phyloP scores from a whole-genome alignment of 495 filamentous ascomycete genomes.

The Aspergillus haitiensis region DNA sequence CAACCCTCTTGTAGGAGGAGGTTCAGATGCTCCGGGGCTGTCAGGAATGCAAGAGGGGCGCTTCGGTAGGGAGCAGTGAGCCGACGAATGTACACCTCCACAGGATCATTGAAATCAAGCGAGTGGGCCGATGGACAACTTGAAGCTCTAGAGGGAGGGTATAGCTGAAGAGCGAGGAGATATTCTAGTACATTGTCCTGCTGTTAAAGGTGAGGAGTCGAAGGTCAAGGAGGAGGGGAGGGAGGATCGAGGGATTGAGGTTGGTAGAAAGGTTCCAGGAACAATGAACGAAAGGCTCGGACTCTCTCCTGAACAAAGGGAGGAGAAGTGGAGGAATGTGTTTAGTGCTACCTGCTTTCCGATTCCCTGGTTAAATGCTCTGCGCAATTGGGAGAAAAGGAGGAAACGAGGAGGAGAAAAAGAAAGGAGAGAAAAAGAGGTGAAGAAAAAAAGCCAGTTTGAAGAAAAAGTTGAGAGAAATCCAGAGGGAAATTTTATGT shows the following conservation, averaged over 20 bases:
- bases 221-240: slow-evolving; percentile 21
- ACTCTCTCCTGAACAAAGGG: slow-evolving; percentile 26
- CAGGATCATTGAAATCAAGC: slow-evolving; percentile 39
- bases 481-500: slow-evolving; percentile 32
- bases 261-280: slow-evolving; percentile 21
- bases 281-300: slow-evolving; percentile 6
- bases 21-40: slow-evolving; percentile 27
- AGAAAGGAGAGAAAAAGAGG: slow-evolving; percentile 3
- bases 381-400: slow-evolving; percentile 4
- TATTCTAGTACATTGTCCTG: slow-evolving; percentile 19
- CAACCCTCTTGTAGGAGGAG: slow-evolving; percentile 30
- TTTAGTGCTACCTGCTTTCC: slow-evolving; percentile 11
- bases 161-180: neutral
- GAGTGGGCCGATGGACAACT: slow-evolving; percentile 65
- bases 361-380: slow-evolving; percentile 1
- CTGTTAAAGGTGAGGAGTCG: slow-evolving; percentile 8
- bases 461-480: slow-evolving; percentile 17
- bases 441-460: slow-evolving; percentile 8
- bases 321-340: slow-evolving; percentile 34
- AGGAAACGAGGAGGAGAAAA: neutral
- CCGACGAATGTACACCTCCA: slow-evolving; percentile 30
- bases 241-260: slow-evolving; percentile 18
- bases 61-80: slow-evolving; percentile 27
- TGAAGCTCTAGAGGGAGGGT: slow-evolving; percentile 11
- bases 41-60: slow-evolving; percentile 38